phyloP scores from a whole-genome alignment of 2,329 filamentous ascomycete species.

The Penicillium digitatum region DNA sequence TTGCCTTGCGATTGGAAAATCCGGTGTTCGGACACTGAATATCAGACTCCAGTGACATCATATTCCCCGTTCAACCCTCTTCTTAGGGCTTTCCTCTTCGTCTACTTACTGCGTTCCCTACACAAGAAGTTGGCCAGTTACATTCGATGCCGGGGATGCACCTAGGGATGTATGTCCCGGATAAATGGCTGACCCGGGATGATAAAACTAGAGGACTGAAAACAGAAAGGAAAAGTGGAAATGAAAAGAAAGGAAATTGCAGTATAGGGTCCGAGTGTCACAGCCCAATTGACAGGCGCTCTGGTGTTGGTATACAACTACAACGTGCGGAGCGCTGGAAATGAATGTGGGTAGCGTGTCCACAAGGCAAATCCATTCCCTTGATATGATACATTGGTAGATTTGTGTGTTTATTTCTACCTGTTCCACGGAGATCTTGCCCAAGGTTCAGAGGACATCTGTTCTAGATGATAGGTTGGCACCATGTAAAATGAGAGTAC shows the following conservation, averaged over 20 bases:
- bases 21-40: neutral
- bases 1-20: neutral
- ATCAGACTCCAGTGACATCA: conserved; percentile 4
- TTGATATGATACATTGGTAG: neutral
- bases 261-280: conserved; percentile 1
- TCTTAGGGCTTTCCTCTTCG: neutral
- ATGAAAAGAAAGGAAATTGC: neutral
- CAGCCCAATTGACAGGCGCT: neutral
- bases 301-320: neutral
- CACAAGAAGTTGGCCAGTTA: neutral
- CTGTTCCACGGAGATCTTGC: neutral
- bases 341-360: conserved; percentile 1
- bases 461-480: neutral
- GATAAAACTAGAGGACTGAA: neutral
- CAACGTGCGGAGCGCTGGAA: neutral
- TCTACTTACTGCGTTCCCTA: neutral
- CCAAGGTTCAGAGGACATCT: neutral
- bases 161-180: neutral
- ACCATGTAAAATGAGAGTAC: neutral
- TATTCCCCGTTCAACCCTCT: neutral
- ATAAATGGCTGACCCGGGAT: neutral
- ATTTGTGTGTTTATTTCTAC: neutral
- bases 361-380: neutral
- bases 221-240: neutral
- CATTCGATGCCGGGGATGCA: neutral